Conservation (phyloP, 352 stramenopile species). For the Phytophthora rubi region DNA sequence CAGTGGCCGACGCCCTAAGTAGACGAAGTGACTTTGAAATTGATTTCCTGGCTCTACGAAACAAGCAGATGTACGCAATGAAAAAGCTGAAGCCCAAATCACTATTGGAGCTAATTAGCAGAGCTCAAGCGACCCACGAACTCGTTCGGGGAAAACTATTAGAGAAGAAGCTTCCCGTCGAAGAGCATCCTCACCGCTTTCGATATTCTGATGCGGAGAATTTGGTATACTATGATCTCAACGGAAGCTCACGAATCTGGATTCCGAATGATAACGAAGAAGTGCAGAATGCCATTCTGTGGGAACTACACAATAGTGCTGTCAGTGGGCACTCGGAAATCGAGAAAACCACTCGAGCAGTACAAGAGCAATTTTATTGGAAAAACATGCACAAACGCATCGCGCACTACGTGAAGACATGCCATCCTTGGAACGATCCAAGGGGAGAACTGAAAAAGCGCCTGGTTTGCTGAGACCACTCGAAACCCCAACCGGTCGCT, state of each 20-base stretch:
- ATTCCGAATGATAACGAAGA: neutral
- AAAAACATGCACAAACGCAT: neutral
- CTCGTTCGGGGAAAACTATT: neutral
- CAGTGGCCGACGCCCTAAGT: constrained; percentile 10
- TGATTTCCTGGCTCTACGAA: constrained; percentile 1
- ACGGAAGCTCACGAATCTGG: neutral
- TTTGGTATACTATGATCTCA: neutral
- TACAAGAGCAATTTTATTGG: constrained; percentile 10
- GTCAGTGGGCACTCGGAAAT: neutral
- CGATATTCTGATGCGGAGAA: neutral
- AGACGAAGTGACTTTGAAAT: constrained; percentile 9
- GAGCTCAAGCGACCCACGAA: neutral
- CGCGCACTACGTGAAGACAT: neutral
- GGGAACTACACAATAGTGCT: constrained; percentile 4
- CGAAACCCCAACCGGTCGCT: neutral
- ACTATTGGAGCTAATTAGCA: neutral
- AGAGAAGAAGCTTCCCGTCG: neutral
- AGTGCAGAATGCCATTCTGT: constrained; percentile 3
- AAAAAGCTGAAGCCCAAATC: neutral
- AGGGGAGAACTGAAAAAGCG: neutral
- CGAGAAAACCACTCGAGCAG: neutral
- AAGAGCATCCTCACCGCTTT: neutral
- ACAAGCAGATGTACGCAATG: neutral
- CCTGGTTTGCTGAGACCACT: neutral
- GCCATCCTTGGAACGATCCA: neutral